Evolutionary conservation across 2,329 filamentous ascomycete genomes (phyloP), one percentile per base, ranked within the genome.

Genomic region (Colletotrichum magnum): DNA sequence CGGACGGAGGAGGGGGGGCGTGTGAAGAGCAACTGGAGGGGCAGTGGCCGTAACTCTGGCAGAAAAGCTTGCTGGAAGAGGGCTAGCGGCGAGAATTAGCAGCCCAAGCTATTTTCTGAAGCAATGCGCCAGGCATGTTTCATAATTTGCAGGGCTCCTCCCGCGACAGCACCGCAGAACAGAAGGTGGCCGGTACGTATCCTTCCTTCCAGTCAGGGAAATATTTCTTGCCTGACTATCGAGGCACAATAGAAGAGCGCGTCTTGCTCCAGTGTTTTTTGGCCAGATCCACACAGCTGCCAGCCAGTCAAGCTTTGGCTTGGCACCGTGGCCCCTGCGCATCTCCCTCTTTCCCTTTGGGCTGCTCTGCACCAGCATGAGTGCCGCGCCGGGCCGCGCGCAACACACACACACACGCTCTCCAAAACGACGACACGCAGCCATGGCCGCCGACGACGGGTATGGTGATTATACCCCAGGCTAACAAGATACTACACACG

Each of bases 61-160:
- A 64, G 24, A 18, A 32, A 47, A 36, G 71, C 74, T 36, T 39
- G 18, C 66, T 52, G 32, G 28, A 74, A 69, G 58, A 12, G 45
- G 68, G 26, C 76, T 83, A 80, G 79, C 77, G 75, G 74, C 74
- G 75, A 76, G 75, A 72, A 73, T 71, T 78, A 72, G 74, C 74
- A 76, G 76, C 76, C 62, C 56, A 73, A 75, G 79, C 77, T 79
- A 76, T 77, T 77, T 79, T 83, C 82, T 84, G 82, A 85, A 79
- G 84, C 82, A 84, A 67, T 82, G 82, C 82, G 76, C 81, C 84
- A 84, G 82, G 80, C 80, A 77, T 75, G 84, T 86, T 86, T 86
- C 84, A 85, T 71, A 74, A 79, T 81, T 76, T 79, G 76, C 78
- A 79, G 54, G 62, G 62, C 53, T 70, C 64, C 45, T 68, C 61